These are phyloP conservation scores for Gymnopus androsaceus DNA, from an alignment of 1,284 basidiomycete species.

Conservation along the genomic window DNA sequence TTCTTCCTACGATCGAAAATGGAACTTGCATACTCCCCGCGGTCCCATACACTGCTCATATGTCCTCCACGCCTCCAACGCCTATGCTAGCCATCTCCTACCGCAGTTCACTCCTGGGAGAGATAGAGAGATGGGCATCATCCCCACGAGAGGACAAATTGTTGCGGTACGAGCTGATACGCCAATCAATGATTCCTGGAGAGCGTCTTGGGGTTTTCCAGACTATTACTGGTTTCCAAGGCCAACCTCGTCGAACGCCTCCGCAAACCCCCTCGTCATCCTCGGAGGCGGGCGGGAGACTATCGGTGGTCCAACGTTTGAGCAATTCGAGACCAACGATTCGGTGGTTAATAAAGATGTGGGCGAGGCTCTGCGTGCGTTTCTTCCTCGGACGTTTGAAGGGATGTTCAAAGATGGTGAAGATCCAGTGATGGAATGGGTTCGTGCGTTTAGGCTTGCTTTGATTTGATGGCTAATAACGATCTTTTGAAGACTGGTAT, in stretches of 20 bases:
- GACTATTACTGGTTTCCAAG: constrained; percentile 76
- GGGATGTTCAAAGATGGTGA: constrained; percentile 50
- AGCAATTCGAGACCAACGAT: constrained; percentile 65
- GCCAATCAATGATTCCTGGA: constrained; percentile 42
- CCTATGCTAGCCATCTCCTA: constrained; percentile 67
- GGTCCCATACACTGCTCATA: constrained; percentile 58
- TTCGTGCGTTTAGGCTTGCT: constrained; percentile 27
- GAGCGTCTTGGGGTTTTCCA: constrained; percentile 55
- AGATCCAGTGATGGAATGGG: constrained; percentile 77
- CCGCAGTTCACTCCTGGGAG: constrained; percentile 42
- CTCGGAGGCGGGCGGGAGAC: constrained; percentile 76
- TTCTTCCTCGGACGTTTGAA: constrained; percentile 65
- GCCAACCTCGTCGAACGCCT: too few relatives aligned
- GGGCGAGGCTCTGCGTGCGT: constrained; percentile 51
- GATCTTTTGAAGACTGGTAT: constrained; percentile 70
- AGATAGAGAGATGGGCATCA: constrained; percentile 53
- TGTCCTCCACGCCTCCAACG: constrained; percentile 83
- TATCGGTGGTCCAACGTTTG: constrained; percentile 42
- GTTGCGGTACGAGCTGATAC: constrained; percentile 60
- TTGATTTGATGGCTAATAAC: not conserved
- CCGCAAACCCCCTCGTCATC: constrained; percentile 57
- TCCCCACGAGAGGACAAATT: constrained; percentile 76
- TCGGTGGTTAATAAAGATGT: constrained; percentile 49
- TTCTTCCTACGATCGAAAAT: constrained; percentile 30
- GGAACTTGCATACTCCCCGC: constrained; percentile 59